These are phyloP conservation scores for Botryotinia convoluta DNA, from an alignment of 2,329 filamentous ascomycete genomes.

Conservation along the genomic window DNA sequence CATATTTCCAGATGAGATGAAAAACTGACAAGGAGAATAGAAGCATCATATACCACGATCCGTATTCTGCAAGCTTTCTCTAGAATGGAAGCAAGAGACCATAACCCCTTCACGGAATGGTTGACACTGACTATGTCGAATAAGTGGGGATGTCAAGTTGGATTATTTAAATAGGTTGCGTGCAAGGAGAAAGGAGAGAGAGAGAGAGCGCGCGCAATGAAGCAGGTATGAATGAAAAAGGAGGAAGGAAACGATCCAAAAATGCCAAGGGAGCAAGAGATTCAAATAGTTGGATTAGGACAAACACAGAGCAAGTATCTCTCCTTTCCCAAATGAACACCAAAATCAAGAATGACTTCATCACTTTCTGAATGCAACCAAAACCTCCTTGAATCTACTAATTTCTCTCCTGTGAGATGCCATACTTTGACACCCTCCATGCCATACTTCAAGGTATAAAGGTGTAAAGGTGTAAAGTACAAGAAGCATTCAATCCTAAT, in stretches of 20 bases:
- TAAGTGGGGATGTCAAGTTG: slow-evolving; percentile 30
- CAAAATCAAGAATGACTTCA: background rate
- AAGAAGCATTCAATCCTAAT: background rate
- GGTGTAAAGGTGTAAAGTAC: background rate
- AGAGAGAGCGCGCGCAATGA: too few species aligned
- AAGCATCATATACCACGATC: slow-evolving; percentile 38
- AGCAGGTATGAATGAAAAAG: background rate
- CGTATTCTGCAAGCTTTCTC: slow-evolving; percentile 38
- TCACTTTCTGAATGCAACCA: background rate
- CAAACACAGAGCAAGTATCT: background rate
- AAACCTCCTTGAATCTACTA: background rate
- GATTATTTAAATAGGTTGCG: background rate
- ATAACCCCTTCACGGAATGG: slow-evolving; percentile 24
- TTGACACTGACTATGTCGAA: slow-evolving; percentile 31
- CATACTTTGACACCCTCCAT: background rate
- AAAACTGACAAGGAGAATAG: slow-evolving; percentile 43
- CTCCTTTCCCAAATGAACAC: too few species aligned
- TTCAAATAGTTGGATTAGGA: background rate
- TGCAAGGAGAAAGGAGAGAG: too few species aligned
- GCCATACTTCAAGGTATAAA: background rate
- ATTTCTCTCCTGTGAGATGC: background rate
- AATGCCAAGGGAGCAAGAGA: background rate
- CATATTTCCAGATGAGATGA: background rate
- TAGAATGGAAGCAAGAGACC: slow-evolving; percentile 32
- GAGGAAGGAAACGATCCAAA: background rate